Base-by-base conservation (phyloP, 257 asterid species). In the Scutellaria minor region DNA sequence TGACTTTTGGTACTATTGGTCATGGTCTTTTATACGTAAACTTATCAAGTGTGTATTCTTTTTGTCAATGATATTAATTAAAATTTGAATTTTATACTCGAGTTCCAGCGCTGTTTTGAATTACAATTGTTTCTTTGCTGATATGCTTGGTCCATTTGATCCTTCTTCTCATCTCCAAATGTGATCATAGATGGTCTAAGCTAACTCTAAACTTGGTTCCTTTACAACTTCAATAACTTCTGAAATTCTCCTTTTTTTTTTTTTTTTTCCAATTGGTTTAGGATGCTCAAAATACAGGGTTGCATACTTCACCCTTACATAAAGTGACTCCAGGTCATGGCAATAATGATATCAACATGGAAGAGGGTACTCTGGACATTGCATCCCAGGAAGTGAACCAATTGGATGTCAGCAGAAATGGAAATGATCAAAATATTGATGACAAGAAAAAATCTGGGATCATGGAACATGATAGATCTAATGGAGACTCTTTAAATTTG, bases 201-300 rank as follows among this genome's bases (percentile, higher is more conserved):
- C 73, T 50, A 64, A 51, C 48, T 37, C 40, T 27, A 61, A 56
- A 48, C 59, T 15, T 54, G 56, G 54, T 65, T 56, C 68, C 64
- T 13, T 22, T 72, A 6, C 15, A 24, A 42, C 20, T 61, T 5
- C 51, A 39, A 14, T 57, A 3, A 48, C 18, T 65, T 53, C 24
- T 37, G 24, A 65, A 75, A 11, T 53, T 60, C 31, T 51, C 51
- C 44, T 6, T 14, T n/a, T 64, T 42, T 61, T 14, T n/a, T 64
- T 42, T 61, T 56, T 24, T 63, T 27, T 31, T 31, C 5, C 51
- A 39, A 13, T 76, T 54, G 76, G 78, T 75, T 70, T 80, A 88
- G 95, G 92, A 81, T 74, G 80, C 75, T 72, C 85, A 79, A 75
- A 77, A 74, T 50, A 72, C 75, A 61, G 89, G 75, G 77, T 78